Base-by-base conservation (phyloP, 2,329 filamentous ascomycete species). In the Orbilia brochopaga region DNA sequence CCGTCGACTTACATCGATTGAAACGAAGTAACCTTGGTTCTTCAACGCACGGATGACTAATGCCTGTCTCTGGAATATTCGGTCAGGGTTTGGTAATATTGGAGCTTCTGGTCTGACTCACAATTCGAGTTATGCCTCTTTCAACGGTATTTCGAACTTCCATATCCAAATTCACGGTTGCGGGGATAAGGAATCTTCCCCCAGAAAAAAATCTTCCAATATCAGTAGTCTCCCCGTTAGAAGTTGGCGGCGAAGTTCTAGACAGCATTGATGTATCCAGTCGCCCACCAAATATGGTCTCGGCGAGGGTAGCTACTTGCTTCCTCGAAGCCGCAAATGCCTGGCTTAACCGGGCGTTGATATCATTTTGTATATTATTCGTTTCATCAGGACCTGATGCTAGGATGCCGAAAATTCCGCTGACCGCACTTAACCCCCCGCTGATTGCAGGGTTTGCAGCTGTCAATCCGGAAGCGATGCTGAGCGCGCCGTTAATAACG, bases 1-100 rank as follows among this genome's bases (percentile, higher is more conserved):
- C n/a, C n/a, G n/a, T n/a, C 7, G 56, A 62, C 58, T 53, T 62
- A 62, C 58, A 46, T 62, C 58, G 17, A 62, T 54, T 10, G 11
- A 54, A 44, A 62, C 21, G 17, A 54, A 53, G n/a, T n/a, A 44
- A n/a, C 58, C 58, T 46, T 44, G 48, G n/a, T 35, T 54, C 30
- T 46, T 62, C 17, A 62, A 32, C 19, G 58, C 58, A 17, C 27
- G 48, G 10, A 62, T 54, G 40, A 46, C 48, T 6, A 62, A 21
- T 24, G 58, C 30, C 53, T 62, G 58, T 42, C 58, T 21, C 58
- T 62, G 48, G 32, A 1, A 23, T 32, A 4, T 32, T 32, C 3
- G 27, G 27, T 32, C 27, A 32, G 27, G 8, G 27, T 32, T 32
- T 8, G 8, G 3, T 8, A 32, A 32, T 8, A 32, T 3, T 32